phyloP scores from a whole-genome alignment of 2,329 filamentous ascomycete species.

The Aspergillus aculeatinus region DNA sequence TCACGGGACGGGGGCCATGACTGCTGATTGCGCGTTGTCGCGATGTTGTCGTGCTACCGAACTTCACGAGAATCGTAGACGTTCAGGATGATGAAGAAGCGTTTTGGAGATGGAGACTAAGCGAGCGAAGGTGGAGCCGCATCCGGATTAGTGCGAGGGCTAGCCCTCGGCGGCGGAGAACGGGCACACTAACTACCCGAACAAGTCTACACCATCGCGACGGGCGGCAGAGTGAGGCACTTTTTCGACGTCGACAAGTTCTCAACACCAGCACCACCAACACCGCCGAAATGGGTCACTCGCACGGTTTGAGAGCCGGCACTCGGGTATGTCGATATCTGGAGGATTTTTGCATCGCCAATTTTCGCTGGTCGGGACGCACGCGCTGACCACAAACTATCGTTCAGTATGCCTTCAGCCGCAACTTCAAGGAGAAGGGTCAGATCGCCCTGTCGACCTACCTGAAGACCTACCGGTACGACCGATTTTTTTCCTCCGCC shows the following conservation, averaged over 20 bases:
- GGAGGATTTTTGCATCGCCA: constrained; percentile 1
- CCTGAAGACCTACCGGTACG: constrained; percentile 86
- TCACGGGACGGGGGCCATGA: constrained; percentile 45
- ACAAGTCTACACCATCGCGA: constrained; percentile 23
- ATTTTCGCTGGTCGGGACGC: constrained; percentile 13
- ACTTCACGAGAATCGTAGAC: constrained; percentile 25
- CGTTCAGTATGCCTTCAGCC: constrained; percentile 80
- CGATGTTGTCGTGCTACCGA: constrained; percentile 34
- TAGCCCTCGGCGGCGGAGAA: constrained; percentile 21
- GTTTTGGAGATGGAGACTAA: constrained; percentile 22
- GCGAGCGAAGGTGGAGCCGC: constrained; percentile 22
- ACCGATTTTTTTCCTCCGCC: constrained; percentile 14
- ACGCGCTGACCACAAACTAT: constrained; percentile 36
- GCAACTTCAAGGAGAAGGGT: constrained; percentile 93
- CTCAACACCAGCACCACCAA: constrained; percentile 44
- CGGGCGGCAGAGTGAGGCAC: constrained; percentile 27
- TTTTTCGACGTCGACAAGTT: constrained; percentile 40
- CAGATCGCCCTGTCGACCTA: constrained; percentile 92
- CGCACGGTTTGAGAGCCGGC: constrained; percentile 81
- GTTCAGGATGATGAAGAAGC: constrained; percentile 20
- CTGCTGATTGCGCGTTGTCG: constrained; percentile 43
- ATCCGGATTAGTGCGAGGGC: constrained; percentile 24
- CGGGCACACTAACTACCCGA: constrained; percentile 30
- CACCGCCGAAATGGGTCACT: constrained; percentile 76
- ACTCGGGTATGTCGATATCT: constrained; percentile 66